Percentiles rank a stretch among this genome's conserved stretches.
These are phyloP conservation scores for Aspergillus conjunctus DNA, from an alignment of 495 filamentous ascomycete genomes.

Conservation along the genomic window DNA sequence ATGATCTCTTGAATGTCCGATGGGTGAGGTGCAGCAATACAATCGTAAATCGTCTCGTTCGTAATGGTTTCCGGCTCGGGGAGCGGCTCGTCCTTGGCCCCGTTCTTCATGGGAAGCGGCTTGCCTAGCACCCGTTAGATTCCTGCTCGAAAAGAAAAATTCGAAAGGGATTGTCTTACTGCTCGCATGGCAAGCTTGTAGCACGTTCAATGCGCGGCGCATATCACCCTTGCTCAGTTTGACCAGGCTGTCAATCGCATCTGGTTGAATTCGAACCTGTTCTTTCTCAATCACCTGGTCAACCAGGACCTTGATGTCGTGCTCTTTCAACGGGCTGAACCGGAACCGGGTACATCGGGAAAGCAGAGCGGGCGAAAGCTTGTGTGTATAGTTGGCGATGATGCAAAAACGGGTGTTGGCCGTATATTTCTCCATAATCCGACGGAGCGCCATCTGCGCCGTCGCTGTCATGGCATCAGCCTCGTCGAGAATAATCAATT, in stretches of 20 bases:
- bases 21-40: conserved; percentile 93
- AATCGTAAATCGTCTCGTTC: conserved; percentile 91
- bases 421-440: conserved; percentile 99
- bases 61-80: conserved; percentile 78
- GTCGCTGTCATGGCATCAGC: conserved; percentile 97
- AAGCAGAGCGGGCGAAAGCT: conserved; percentile 90
- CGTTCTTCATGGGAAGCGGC: conserved; percentile 67
- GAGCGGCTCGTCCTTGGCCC: conserved; percentile 55
- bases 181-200: conserved; percentile 94
- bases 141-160: not conserved
- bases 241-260: conserved; percentile 80
- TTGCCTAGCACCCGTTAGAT: conserved; percentile 50
- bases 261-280: conserved; percentile 74
- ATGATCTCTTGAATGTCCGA: conserved; percentile 83
- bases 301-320: conserved; percentile 78
- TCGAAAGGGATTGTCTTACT: conserved; percentile 52
- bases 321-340: conserved; percentile 89
- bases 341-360: conserved; percentile 94
- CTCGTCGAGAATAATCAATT: conserved; percentile 97
- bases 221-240: conserved; percentile 92
- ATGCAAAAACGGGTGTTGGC: conserved; percentile 98
- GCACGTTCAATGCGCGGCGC: conserved; percentile 90
- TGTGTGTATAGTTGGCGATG: conserved; percentile 99
- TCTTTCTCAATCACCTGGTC: conserved; percentile 91
- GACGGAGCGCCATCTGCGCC: conserved; percentile 92